phyloP scores from a whole-genome alignment of 495 filamentous ascomycete species.

The Tirmania nivea region DNA sequence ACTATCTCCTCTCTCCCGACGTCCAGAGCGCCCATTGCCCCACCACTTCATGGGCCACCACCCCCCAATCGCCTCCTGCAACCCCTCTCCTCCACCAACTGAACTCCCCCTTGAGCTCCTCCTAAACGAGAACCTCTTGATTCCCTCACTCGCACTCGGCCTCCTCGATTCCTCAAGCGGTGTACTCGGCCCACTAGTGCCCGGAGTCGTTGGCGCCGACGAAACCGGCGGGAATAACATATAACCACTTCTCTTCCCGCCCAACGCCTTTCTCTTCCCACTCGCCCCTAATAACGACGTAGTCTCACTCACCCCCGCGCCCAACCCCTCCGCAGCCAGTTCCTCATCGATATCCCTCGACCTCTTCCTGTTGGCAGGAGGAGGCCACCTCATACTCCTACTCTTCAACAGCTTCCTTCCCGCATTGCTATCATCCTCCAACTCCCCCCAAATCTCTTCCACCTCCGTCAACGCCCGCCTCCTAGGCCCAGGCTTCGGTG shows the following conservation, averaged over 20 bases:
- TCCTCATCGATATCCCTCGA: no score
- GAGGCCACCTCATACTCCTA: neutral
- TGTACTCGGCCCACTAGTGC: no score
- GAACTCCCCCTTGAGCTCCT: constrained; percentile 11
- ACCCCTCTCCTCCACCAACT: constrained; percentile 1
- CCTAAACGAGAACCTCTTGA: no score
- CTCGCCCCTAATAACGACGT: no score
- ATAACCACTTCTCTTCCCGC: constrained; percentile 9
- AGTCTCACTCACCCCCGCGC: no score
- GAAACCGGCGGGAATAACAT: constrained; percentile 4
- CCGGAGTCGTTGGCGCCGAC: constrained; percentile 2
- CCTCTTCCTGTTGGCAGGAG: no score
- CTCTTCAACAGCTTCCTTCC: neutral
- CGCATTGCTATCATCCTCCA: constrained; percentile 30
- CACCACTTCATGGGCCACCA: constrained; percentile 25
- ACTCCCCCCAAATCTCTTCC: constrained; percentile 44
- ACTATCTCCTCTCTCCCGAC: neutral
- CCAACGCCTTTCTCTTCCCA: neutral
- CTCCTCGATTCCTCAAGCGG: no score
- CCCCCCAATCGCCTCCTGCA: constrained; percentile 18
- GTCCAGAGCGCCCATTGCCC: constrained; percentile 8
- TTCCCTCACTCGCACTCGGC: no score
- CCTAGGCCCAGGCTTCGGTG: constrained; percentile 13
- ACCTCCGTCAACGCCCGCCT: constrained; percentile 26
- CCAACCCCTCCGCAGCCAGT: no score